Evolutionary conservation across 164 flowering plant genomes (phyloP), one percentile per base, ranked within the genome.

Genomic region (Warburgia ugandensis): DNA sequence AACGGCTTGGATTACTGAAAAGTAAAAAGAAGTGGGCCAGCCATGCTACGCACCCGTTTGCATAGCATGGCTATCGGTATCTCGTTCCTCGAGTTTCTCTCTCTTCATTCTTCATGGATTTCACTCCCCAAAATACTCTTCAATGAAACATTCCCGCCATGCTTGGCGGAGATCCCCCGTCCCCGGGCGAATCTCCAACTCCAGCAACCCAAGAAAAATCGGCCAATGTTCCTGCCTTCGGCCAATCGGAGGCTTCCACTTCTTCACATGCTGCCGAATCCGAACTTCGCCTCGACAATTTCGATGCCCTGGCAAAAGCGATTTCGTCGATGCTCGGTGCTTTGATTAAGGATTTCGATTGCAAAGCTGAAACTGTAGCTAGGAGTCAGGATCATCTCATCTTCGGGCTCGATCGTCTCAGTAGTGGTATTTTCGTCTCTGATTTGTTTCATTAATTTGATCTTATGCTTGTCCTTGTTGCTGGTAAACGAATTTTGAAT

Each of bases 381-480:
- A 48, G 44, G 14, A 78, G 81, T 57, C 97, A 88, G 64, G 71
- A 73, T 39, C 71, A 69, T 5, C 74, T 88, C 49, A 52, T 65
- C n/a, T 61, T 40, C 55, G 38, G 84, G 32, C 66, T 88, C 41
- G 77, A 83, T 67, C 75, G 94, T 10, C 83, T 84, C 22, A 79
- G 79, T 4, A 20, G 60, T 49, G 86, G 94, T 84, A 62, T 0
- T 13, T 30, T 42, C 43, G 23, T 13, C 23, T n/a, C 26, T 30
- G 23, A 23, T 16, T 11, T 12, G n/a, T 29, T 20, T 2, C 14
- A 4, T 35, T 27, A 2, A 26, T 12, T 5, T 25, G 14, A 10
- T 22, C 9, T 7, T 32, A 21, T 26, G 16, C 31, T 32, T 36
- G 14, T 35, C 2, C 60, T 29, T 5, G 19, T 11, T 29, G 48